A percentile compares a stretch with the other conserved stretches of the same genome.
Conservation (phyloP, 2,329 filamentous ascomycete genomes). For the Microdochium paspali region DNA sequence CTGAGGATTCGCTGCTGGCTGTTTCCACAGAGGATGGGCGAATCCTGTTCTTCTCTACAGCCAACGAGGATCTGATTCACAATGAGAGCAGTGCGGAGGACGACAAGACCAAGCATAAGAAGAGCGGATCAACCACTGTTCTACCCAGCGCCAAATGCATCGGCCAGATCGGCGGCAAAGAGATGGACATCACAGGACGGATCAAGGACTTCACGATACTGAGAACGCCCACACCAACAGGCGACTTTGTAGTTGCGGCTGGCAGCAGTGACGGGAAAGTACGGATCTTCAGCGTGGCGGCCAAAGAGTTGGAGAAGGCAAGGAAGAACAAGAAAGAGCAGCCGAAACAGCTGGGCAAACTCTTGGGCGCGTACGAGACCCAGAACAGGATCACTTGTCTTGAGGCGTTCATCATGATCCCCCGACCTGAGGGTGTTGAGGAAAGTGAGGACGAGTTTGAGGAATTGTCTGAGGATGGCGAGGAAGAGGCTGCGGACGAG, state of each 20-base stretch:
- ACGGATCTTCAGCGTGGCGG: constrained; percentile 61
- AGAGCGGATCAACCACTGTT: constrained; percentile 13
- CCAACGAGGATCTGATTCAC: constrained; percentile 30
- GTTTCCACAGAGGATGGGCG: constrained; percentile 87
- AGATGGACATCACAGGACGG: constrained; percentile 55
- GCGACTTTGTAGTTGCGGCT: constrained; percentile 50
- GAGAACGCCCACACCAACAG: constrained; percentile 21
- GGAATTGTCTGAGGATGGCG: constrained; percentile 14
- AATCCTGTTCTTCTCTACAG: constrained; percentile 73
- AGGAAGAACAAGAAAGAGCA: constrained; percentile 13
- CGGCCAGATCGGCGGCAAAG: constrained; percentile 70
- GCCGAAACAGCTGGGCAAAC: constrained; percentile 41
- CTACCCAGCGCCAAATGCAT: constrained; percentile 55
- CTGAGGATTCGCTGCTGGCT: constrained; percentile 50
- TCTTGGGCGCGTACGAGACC: constrained; percentile 75
- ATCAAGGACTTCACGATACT: constrained; percentile 84
- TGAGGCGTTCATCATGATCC: constrained; percentile 76
- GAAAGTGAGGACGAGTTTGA: constrained; percentile 37
- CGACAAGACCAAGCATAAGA: constrained; percentile 21
- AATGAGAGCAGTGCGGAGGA: constrained; percentile 25
- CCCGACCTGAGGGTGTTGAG: constrained; percentile 50
- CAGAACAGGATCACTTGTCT: constrained; percentile 85
- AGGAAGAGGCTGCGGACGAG: constrained; percentile 21
- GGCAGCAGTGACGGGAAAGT: constrained; percentile 80
- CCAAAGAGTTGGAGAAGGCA: constrained; percentile 26